Evolutionary conservation across 2,329 filamentous ascomycete genomes (phyloP).

Genomic region (Aspergillus sp.): DNA sequence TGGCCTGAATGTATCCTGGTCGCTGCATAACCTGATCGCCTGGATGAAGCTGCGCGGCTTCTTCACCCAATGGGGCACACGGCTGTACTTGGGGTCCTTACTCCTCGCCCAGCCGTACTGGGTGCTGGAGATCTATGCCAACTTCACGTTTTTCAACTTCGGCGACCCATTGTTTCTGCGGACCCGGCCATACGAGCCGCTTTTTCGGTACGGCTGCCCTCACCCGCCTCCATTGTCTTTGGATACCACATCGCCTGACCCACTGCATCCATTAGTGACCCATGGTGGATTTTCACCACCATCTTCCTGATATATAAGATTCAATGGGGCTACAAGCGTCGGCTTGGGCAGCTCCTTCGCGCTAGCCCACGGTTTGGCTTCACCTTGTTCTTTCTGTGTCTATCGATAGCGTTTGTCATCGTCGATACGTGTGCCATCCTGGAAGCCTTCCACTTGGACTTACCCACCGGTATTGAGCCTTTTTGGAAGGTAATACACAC

Average conservation of each 20-base stretch:
- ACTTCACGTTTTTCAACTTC: constrained; percentile 62
- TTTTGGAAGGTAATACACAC: neutral
- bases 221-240: too few relatives aligned
- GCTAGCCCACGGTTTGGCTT: neutral
- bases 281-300: neutral
- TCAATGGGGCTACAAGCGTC: neutral
- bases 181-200: neutral
- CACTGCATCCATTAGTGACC: too few relatives aligned
- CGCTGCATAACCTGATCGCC: constrained; percentile 63
- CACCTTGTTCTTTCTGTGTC: neutral
- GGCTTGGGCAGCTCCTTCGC: neutral
- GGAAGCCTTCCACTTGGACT: neutral
- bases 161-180: constrained; percentile 31
- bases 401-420: neutral
- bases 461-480: neutral
- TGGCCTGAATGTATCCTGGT: constrained; percentile 61
- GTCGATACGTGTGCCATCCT: neutral
- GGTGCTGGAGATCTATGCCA: constrained; percentile 60
- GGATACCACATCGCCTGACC: too few relatives aligned
- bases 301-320: neutral
- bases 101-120: neutral
- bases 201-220: neutral
- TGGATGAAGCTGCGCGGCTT: constrained; percentile 58
- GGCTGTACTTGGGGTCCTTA: neutral
- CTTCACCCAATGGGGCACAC: neutral